Evolutionary conservation across 352 stramenopile genomes (phyloP).

Genomic region (Globisporangium nodosum): DNA sequence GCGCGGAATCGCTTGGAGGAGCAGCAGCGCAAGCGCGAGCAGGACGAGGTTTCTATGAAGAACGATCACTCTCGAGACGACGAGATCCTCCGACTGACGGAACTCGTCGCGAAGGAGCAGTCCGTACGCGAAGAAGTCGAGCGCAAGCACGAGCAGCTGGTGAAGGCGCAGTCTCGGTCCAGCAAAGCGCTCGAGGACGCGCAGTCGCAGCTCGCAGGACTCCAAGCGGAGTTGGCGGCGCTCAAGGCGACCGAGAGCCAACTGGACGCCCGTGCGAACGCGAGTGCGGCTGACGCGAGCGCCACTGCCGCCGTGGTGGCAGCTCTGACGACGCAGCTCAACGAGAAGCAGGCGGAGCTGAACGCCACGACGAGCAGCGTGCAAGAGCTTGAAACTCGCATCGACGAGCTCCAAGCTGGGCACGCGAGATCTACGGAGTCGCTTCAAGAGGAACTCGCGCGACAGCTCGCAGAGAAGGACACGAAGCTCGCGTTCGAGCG

Average conservation of each 20-base stretch:
- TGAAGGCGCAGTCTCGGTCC: constrained; percentile 1
- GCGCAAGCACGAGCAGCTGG: constrained; percentile 11
- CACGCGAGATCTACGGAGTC: constrained; percentile 2
- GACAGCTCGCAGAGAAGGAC: constrained; percentile 16
- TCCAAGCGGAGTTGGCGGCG: constrained; percentile 28
- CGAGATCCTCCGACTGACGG: constrained; percentile 13
- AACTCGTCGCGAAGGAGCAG: constrained; percentile 11
- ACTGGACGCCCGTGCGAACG: constrained; percentile 11
- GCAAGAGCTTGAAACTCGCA: constrained; percentile 1
- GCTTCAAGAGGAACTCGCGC: constrained; percentile 13
- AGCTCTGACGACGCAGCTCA: constrained; percentile 6
- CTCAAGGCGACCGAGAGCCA: constrained; percentile 16
- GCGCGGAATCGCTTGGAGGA: constrained; percentile 13
- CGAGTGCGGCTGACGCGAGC: constrained; percentile 13
- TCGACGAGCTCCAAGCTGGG: not conserved
- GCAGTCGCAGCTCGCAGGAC: constrained; percentile 17
- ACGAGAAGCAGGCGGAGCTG: constrained; percentile 9
- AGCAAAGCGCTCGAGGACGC: constrained; percentile 26
- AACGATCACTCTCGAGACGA: constrained; percentile 14
- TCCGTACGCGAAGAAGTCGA: not conserved
- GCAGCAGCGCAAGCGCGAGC: not conserved
- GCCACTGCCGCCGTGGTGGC: constrained; percentile 19
- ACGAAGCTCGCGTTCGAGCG: constrained; percentile 17
- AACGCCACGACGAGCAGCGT: not conserved
- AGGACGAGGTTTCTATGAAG: not conserved